A percentile compares a stretch with the other conserved stretches of the same genome.
phyloP scores from a whole-genome alignment of 192 early-diverging fungal species.

The Coemansia sp. region DNA sequence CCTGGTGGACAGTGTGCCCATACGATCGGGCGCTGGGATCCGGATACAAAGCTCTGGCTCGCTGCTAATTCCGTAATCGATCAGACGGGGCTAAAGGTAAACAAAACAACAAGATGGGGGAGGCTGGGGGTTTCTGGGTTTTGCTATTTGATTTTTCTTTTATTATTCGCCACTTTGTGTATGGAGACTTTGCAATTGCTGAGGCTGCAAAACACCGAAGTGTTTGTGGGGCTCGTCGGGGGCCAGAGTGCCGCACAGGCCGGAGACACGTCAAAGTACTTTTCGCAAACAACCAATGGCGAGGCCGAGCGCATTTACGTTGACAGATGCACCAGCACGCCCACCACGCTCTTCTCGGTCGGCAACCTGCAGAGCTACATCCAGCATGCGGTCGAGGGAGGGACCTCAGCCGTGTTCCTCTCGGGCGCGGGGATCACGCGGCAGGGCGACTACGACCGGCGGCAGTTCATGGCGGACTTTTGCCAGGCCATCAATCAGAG shows the following conservation, averaged over 20 bases:
- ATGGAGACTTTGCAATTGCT: not conserved
- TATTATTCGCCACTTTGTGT: not conserved
- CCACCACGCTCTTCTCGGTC: slow-evolving; percentile 7
- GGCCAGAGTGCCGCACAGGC: slow-evolving; percentile 23
- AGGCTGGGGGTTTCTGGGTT: not conserved
- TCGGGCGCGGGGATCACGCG: slow-evolving; percentile 35
- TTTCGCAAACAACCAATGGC: slow-evolving; percentile 4
- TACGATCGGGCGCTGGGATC: too few species aligned
- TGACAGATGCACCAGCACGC: slow-evolving; percentile 37
- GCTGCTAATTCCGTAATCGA: too few species aligned
- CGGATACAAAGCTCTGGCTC: too few species aligned
- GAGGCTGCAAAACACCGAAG: slow-evolving; percentile 46
- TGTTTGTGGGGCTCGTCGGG: slow-evolving; percentile 31
- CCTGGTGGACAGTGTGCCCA: too few species aligned
- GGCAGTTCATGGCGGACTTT: slow-evolving; percentile 21
- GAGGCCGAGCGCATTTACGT: slow-evolving; percentile 30
- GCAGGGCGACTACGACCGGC: slow-evolving; percentile 36
- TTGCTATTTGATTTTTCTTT: not conserved
- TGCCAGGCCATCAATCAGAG: slow-evolving; percentile 22
- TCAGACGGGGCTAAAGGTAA: too few species aligned
- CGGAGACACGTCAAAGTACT: slow-evolving; percentile 48
- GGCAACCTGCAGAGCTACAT: slow-evolving; percentile 28
- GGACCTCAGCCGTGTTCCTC: slow-evolving; percentile 42
- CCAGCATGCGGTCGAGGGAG: slow-evolving; percentile 35
- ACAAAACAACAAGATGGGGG: not conserved